Conservation (phyloP, 106 monocot genomes). For the Dendrobium chrysotoxum region DNA sequence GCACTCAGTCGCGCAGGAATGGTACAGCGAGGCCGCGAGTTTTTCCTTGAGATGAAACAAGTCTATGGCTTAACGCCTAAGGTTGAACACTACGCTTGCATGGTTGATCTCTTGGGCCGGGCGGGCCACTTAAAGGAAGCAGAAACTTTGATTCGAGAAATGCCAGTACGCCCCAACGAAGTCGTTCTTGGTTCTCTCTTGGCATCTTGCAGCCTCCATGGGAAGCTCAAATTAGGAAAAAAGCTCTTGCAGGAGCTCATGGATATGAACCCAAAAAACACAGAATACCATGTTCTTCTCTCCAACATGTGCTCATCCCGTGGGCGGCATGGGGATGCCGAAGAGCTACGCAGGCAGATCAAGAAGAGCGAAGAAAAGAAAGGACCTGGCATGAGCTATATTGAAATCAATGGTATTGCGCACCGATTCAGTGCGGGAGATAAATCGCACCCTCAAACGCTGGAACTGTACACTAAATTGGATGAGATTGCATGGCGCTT, state of each 20-base stretch:
- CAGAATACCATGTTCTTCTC: constrained; percentile 43
- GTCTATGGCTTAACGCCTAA: constrained; percentile 33
- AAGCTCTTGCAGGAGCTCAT: constrained; percentile 35
- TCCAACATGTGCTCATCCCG: constrained; percentile 36
- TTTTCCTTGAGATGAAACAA: constrained; percentile 20
- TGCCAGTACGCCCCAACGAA: constrained; percentile 57
- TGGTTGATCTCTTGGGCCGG: constrained; percentile 69
- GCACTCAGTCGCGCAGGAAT: constrained; percentile 58
- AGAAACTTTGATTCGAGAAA: constrained; percentile 36
- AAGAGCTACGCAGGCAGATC: constrained; percentile 23
- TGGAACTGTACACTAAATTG: constrained; percentile 33
- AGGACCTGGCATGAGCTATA: constrained; percentile 53
- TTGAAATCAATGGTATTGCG: constrained; percentile 37
- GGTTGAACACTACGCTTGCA: constrained; percentile 67
- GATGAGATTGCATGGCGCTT: constrained; percentile 39
- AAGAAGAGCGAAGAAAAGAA: constrained; percentile 26
- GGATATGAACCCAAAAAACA: constrained; percentile 27
- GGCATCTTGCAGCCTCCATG: constrained; percentile 48
- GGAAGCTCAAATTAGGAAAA: constrained; percentile 31
- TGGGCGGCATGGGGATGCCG: constrained; percentile 32
- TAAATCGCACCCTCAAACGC: constrained; percentile 40
- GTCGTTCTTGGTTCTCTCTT: constrained; percentile 70
- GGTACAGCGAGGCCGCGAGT: constrained; percentile 33
- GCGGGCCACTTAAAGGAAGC: constrained; percentile 56
- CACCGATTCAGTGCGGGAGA: constrained; percentile 56